These are phyloP conservation scores for Plenodomus biglobosus DNA, from an alignment of 2,329 filamentous ascomycete species.

Conservation along the genomic window DNA sequence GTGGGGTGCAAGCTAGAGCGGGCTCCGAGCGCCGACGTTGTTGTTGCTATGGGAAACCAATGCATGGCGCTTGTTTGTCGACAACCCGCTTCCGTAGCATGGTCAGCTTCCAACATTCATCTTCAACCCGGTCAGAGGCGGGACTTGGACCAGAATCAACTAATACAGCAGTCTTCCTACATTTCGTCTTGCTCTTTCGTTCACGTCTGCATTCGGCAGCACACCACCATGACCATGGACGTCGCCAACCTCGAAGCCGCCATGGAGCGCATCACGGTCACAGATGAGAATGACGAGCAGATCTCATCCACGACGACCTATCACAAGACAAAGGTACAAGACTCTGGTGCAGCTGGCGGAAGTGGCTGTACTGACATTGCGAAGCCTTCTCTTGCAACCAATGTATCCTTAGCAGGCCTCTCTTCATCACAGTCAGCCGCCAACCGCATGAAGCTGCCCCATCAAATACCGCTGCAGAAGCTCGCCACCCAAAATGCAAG, in stretches of 20 bases:
- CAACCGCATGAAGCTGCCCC: slow-evolving; percentile 68
- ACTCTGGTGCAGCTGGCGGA: neutral
- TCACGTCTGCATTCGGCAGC: neutral
- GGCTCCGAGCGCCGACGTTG: slow-evolving; percentile 1
- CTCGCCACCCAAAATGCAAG: slow-evolving; percentile 74
- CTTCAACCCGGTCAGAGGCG: slow-evolving; percentile 10
- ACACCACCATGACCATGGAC: slow-evolving; percentile 57
- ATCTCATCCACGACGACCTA: slow-evolving; percentile 59
- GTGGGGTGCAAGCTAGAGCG: neutral
- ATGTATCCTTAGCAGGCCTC: slow-evolving; percentile 53
- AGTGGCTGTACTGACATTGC: slow-evolving; percentile 21
- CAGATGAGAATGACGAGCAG: slow-evolving; percentile 76
- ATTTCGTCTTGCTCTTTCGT: slow-evolving; percentile 8
- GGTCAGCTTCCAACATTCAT: slow-evolving; percentile 3
- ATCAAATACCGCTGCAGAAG: slow-evolving; percentile 80
- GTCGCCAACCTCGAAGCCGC: slow-evolving; percentile 78
- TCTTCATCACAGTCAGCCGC: slow-evolving; percentile 46
- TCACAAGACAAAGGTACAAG: slow-evolving; percentile 74
- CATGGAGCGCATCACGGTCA: slow-evolving; percentile 86
- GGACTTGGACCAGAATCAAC: slow-evolving; percentile 8
- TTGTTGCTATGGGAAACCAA: neutral
- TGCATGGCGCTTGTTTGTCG: slow-evolving; percentile 3
- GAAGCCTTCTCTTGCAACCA: slow-evolving; percentile 51
- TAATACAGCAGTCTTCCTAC: slow-evolving; percentile 9
- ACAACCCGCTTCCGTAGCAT: slow-evolving; percentile 5